Evolutionary conservation across 768 basidiomycete genomes (phyloP), one percentile per base, ranked within the genome.

Genomic region (Trametes punicea): DNA sequence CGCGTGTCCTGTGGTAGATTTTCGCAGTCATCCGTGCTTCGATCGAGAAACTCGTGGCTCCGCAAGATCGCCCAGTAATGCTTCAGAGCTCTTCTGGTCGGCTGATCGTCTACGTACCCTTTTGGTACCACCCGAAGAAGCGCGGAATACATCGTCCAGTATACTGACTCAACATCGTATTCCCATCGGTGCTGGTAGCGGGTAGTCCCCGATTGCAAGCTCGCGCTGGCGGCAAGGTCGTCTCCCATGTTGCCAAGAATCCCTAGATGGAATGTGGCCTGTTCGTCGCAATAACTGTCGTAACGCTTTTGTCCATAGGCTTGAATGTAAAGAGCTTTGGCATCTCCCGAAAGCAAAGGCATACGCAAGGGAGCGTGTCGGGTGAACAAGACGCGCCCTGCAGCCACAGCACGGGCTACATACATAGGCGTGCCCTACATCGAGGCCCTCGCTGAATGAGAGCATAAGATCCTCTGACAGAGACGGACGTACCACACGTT

Each of bases 91-190:
- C 1, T 29, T 10, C 27, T 11, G 13, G n/a, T 44, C 31, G 9
- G 44, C 27, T 4, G 2, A 11, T 50, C 36, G 6, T 46, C 49
- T 18, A 3, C 2, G 42, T 20, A 46, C 9, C 30, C 54, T 20
- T 39, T 20, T 13, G 50, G 59, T 4, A 9, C 18, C 5, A 34
- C 45, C 10, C 44, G 33, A 2, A 51, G 45, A 25, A 56, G 25
- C 5, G 18, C 26, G 9, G 29, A 23, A 23, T 45, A 40, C 33
- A 61, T 11, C 9, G 51, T 42, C 59, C 59, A 61, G 50, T 46
- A 61, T 2, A 50, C 45, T 4, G 59, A 56, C 30, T 61, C 59
- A 1, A 49, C 55, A 23, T 61, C 59, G 46, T 61, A 44, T 7
- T 61, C 59, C n/a, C 49, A 27, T 3, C 59, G 49, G 27, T 61